Conservation (phyloP, 306 rosid species). For the Ceratonia siliqua region DNA sequence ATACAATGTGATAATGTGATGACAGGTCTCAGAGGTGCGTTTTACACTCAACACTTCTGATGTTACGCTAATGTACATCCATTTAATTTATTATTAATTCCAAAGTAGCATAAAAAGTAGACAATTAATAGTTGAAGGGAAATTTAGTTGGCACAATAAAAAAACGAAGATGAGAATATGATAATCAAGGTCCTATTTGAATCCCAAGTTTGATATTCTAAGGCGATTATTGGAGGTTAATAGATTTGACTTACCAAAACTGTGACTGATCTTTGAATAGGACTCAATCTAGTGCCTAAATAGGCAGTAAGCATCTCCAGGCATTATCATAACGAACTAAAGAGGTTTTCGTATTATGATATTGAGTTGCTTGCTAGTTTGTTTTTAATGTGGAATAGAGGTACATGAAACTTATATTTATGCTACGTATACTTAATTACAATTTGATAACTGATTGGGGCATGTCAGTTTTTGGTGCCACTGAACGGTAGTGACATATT, state of each 20-base stretch:
- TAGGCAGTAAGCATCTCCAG: neutral
- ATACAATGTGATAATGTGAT: neutral
- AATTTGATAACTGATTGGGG: neutral
- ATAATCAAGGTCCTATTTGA: neutral
- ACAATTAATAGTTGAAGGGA: neutral
- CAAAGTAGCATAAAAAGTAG: neutral
- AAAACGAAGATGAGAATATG: neutral
- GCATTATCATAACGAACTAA: neutral
- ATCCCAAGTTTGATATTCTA: neutral
- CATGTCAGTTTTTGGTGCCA: neutral
- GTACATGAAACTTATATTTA: neutral
- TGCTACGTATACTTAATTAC: neutral
- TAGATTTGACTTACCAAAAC: neutral
- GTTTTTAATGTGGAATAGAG: neutral
- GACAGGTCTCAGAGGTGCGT: neutral
- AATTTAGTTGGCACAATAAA: neutral
- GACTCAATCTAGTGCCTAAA: neutral
- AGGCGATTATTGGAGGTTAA: neutral
- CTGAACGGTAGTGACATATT: neutral
- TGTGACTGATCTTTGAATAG: neutral
- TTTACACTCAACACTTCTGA: neutral
- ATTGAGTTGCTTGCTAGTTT: neutral
- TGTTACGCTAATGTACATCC: neutral
- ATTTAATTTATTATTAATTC: neutral
- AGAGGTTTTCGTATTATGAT: conserved; percentile 4